phyloP scores from a whole-genome alignment of 352 stramenopile genomes.

The Phytophthora pseudosyringae region DNA sequence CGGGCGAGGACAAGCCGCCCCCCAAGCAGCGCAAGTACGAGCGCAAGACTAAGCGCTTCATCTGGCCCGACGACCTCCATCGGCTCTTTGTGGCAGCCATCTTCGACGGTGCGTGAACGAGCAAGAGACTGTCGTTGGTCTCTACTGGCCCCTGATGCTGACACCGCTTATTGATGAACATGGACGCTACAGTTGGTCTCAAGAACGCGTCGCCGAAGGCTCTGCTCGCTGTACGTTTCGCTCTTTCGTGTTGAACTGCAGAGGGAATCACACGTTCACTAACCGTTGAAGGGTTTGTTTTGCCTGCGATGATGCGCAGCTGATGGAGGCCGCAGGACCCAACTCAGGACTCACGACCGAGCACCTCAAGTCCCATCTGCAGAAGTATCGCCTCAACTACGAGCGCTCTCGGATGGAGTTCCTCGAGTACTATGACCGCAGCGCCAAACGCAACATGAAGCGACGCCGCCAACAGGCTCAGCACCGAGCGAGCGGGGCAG shows the following conservation, averaged over 20 bases:
- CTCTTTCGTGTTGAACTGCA: background rate
- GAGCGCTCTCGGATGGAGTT: slow-evolving; percentile 87
- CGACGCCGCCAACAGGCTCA: slow-evolving; percentile 49
- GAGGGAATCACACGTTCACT: background rate
- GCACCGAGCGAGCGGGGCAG: slow-evolving; percentile 29
- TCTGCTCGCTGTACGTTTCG: slow-evolving; percentile 59
- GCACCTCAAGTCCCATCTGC: slow-evolving; percentile 88
- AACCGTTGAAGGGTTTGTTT: slow-evolving; percentile 19
- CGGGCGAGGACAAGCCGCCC: slow-evolving; percentile 25
- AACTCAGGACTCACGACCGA: slow-evolving; percentile 81
- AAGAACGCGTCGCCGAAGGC: slow-evolving; percentile 90
- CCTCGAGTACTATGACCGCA: slow-evolving; percentile 87
- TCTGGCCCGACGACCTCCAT: slow-evolving; percentile 89
- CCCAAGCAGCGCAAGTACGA: slow-evolving; percentile 86
- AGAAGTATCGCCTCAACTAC: slow-evolving; percentile 91
- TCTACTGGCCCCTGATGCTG: slow-evolving; percentile 5
- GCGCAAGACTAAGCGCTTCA: slow-evolving; percentile 88
- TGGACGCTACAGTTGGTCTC: slow-evolving; percentile 67
- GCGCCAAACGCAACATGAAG: slow-evolving; percentile 66
- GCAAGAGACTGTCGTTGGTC: background rate
- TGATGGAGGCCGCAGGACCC: slow-evolving; percentile 71
- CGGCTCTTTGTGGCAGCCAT: slow-evolving; percentile 88
- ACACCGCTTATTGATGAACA: slow-evolving; percentile 5
- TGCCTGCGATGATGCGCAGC: slow-evolving; percentile 33
- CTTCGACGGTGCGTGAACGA: slow-evolving; percentile 73